Conservation (phyloP, 2,329 filamentous ascomycete species). For the Davidsoniella virescens region DNA sequence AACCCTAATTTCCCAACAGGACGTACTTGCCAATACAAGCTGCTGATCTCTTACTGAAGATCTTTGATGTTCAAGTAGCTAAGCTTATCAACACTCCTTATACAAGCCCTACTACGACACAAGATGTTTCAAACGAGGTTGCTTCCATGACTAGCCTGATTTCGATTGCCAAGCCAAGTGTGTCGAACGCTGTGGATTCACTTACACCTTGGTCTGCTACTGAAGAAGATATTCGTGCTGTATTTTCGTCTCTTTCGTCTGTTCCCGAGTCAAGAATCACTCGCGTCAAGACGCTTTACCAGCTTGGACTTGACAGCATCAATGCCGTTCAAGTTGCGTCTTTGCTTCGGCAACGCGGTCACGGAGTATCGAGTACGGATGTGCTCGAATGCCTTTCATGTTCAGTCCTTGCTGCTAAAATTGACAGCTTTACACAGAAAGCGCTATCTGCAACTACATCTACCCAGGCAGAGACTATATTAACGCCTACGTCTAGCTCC, state of each 20-base stretch:
- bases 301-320: constrained; percentile 83
- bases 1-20: neutral
- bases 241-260: constrained; percentile 43
- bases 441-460: neutral
- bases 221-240: constrained; percentile 36
- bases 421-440: neutral
- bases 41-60: too few relatives aligned
- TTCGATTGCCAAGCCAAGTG: too few relatives aligned
- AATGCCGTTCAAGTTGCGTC: constrained; percentile 65
- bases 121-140: too few relatives aligned
- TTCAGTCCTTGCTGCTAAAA: neutral
- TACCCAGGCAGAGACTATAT: neutral
- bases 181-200: neutral
- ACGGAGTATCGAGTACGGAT: constrained; percentile 49
- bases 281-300: constrained; percentile 58
- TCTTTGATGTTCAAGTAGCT: too few relatives aligned
- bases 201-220: constrained; percentile 29
- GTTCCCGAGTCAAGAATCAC: constrained; percentile 33
- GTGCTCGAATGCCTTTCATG: constrained; percentile 37
- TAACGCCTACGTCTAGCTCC: constrained; percentile 7
- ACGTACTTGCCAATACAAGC: neutral
- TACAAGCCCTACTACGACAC: too few relatives aligned
- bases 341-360: constrained; percentile 42
- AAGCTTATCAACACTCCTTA: too few relatives aligned
- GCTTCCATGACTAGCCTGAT: too few relatives aligned